These are phyloP conservation scores for Coniochaeta sp. DNA, from an alignment of 2,329 filamentous ascomycete genomes.

Conservation along the genomic window DNA sequence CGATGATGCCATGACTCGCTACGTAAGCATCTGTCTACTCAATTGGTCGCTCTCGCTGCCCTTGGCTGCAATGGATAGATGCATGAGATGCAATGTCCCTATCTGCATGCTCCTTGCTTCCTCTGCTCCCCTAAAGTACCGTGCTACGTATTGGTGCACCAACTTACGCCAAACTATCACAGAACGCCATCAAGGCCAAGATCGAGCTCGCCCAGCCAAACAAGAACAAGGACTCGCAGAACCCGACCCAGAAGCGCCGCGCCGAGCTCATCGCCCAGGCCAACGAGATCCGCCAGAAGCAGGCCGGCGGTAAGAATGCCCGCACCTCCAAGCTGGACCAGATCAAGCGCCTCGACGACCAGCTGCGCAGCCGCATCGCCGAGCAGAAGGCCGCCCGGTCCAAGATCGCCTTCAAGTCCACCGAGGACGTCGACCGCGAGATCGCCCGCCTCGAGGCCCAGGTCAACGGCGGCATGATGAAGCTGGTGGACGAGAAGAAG, in stretches of 20 bases:
- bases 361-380: slow-evolving; percentile 73
- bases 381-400: slow-evolving; percentile 82
- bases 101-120: neutral
- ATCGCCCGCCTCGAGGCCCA: slow-evolving; percentile 75
- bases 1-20: slow-evolving; percentile 60
- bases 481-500: slow-evolving; percentile 96
- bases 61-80: neutral
- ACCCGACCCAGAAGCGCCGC: slow-evolving; percentile 72
- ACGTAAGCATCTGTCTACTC: slow-evolving; percentile 18
- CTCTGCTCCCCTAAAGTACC: neutral
- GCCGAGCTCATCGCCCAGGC: slow-evolving; percentile 78
- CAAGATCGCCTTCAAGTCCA: slow-evolving; percentile 77
- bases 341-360: slow-evolving; percentile 85
- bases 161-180: slow-evolving; percentile 8
- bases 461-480: slow-evolving; percentile 85
- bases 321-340: slow-evolving; percentile 75
- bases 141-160: neutral
- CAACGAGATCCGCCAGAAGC: slow-evolving; percentile 77
- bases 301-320: slow-evolving; percentile 78
- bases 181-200: slow-evolving; percentile 86
- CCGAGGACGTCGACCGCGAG: slow-evolving; percentile 79
- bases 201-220: slow-evolving; percentile 73
- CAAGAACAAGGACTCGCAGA: slow-evolving; percentile 70
- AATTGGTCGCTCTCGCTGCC: neutral
- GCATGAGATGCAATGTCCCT: neutral